Evolutionary conservation across 2,329 filamentous ascomycete species (phyloP).

Genomic region (Fusarium sp.): DNA sequence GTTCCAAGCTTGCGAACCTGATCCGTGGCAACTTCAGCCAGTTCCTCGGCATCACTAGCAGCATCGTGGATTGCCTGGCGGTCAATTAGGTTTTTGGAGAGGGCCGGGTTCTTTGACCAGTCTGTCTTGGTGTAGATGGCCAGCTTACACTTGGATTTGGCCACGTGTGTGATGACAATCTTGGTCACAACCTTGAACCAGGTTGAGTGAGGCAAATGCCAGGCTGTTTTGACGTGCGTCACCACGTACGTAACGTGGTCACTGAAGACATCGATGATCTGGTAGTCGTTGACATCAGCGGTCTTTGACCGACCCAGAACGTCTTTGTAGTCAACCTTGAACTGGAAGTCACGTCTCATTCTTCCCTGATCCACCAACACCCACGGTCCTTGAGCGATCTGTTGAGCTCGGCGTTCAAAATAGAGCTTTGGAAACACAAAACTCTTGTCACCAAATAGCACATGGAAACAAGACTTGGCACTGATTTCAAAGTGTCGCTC

Average conservation of each 20-base stretch:
- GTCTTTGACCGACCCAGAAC: conserved; percentile 71
- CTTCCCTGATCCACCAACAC: conserved; percentile 74
- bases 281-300: conserved; percentile 79
- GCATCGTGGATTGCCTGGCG: conserved; percentile 81
- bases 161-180: conserved; percentile 91
- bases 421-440: conserved; percentile 93
- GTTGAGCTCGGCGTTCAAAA: conserved; percentile 80
- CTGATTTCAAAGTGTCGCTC: conserved; percentile 90
- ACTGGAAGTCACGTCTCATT: conserved; percentile 83
- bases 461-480: conserved; percentile 93
- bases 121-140: conserved; percentile 89
- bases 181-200: conserved; percentile 88
- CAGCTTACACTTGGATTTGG: conserved; percentile 92
- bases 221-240: conserved; percentile 71
- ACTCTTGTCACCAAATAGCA: conserved; percentile 96
- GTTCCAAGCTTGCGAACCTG: conserved; percentile 80
- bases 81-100: conserved; percentile 72
- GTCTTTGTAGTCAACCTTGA: conserved; percentile 76
- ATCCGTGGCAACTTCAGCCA: conserved; percentile 80
- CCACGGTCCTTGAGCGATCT: conserved; percentile 91
- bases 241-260: conserved; percentile 79
- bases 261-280: conserved; percentile 85
- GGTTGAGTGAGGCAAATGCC: conserved; percentile 86
- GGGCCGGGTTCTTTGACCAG: conserved; percentile 77
- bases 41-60: conserved; percentile 76